phyloP scores from a whole-genome alignment of 106 monocot species.

The Acorus calamus region DNA sequence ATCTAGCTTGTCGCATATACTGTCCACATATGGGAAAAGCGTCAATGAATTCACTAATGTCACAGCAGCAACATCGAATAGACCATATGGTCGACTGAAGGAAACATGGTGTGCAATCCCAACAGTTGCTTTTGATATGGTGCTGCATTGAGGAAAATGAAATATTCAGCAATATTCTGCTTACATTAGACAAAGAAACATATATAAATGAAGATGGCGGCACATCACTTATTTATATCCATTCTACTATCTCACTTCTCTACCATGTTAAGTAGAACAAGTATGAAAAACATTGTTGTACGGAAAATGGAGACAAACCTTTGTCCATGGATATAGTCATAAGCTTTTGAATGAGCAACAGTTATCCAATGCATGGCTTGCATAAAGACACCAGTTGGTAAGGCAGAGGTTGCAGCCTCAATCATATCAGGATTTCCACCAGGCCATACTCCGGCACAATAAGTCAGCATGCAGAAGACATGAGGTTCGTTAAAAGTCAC shows the following conservation, averaged over 20 bases:
- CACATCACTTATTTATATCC: too few relatives aligned
- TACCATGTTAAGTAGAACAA: neutral
- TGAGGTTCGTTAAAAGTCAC: constrained; percentile 94
- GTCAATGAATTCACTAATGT: constrained; percentile 63
- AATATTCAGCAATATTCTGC: too few relatives aligned
- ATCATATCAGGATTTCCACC: constrained; percentile 85
- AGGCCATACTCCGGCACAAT: constrained; percentile 93
- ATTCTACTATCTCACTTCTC: too few relatives aligned
- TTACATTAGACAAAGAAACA: too few relatives aligned
- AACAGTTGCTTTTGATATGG: constrained; percentile 34
- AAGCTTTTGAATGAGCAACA: constrained; percentile 68
- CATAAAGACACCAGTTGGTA: constrained; percentile 75
- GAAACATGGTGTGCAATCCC: constrained; percentile 89
- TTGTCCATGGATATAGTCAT: constrained; percentile 74
- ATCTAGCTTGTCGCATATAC: constrained; percentile 73
- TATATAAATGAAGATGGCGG: too few relatives aligned
- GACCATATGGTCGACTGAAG: constrained; percentile 83
- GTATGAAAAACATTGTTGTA: neutral
- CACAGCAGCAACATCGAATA: constrained; percentile 83
- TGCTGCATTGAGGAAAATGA: constrained; percentile 24
- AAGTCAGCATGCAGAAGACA: constrained; percentile 82
- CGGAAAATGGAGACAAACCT: constrained; percentile 25
- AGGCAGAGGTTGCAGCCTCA: constrained; percentile 75
- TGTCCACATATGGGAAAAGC: constrained; percentile 76
- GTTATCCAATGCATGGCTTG: constrained; percentile 79